Evolutionary conservation across 2,329 filamentous ascomycete species (phyloP), one percentile per base, ranked within the genome.

Genomic region (Ustulina deusta): DNA sequence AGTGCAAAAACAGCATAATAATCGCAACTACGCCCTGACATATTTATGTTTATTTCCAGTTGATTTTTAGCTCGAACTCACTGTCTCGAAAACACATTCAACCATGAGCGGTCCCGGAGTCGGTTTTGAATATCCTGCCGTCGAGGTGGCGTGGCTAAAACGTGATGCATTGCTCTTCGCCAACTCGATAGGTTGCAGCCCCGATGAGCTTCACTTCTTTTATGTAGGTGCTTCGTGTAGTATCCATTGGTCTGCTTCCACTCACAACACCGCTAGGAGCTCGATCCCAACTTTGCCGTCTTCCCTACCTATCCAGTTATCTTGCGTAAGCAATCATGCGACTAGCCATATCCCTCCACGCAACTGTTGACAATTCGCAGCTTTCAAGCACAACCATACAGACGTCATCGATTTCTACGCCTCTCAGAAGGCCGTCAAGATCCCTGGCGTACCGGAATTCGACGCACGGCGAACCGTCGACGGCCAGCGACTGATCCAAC

Each of bases 151-250:
- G 74, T 97, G 94, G 94, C 81, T 93, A 75, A 94, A 94, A 87
- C 89, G 94, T 72, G 94, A 97, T 84, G 89, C 90, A 40, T 85
- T 97, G 69, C 89, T 98, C 69, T 97, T 97, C 80, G 94, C 94
- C 74, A 91, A 91, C 81, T 95, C 91, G 82, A 95, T 97, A 79
- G 94, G 94, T 64, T 90, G 87, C 77, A 95, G 89, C 13, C 86
- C 87, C n/a, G 90, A 97, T 74, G 94, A 97, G 84, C 88, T 97
- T 76, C 93, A 97, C 78, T 97, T 95, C 78, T 90, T 97, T 82
- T 97, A 94, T 76, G 93, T 96, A 29, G 38, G 61, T 68, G 58
- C 56, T 66, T 40, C 63, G 48, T 65, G 46, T 66, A 64, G 42
- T 6, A 56, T 44, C 2, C 34, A 25, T 29, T 25, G 1, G n/a